These are phyloP conservation scores for Lactifluus subvellereus DNA, from an alignment of 768 basidiomycete species.

Conservation along the genomic window DNA sequence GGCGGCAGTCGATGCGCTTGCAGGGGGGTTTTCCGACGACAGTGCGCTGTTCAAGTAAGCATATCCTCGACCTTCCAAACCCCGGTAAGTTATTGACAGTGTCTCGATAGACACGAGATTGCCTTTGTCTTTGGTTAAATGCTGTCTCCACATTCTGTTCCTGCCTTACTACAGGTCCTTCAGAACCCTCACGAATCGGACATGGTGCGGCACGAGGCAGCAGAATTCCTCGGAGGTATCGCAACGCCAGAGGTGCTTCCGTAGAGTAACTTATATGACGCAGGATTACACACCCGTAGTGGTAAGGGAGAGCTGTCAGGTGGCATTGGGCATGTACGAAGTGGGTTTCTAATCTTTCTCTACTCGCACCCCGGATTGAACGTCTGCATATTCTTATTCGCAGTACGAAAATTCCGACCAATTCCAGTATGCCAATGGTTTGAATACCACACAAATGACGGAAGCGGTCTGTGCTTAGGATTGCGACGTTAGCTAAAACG, in stretches of 20 bases:
- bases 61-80: not conserved
- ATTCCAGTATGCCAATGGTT: constrained; percentile 69
- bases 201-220: constrained; percentile 99
- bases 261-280: constrained; percentile 71
- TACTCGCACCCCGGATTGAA: not conserved
- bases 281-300: constrained; percentile 78
- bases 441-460: constrained; percentile 28
- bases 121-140: constrained; percentile 98
- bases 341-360: constrained; percentile 36
- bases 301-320: constrained; percentile 91
- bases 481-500: too few species aligned
- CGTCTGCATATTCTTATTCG: not conserved
- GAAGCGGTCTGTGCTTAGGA: constrained; percentile 23
- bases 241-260: constrained; percentile 88
- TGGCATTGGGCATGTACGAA: constrained; percentile 98
- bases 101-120: constrained; percentile 75
- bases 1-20: constrained; percentile 86
- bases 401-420: constrained; percentile 78
- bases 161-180: constrained; percentile 76
- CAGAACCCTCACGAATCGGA: constrained; percentile 68
- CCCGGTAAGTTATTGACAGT: not conserved
- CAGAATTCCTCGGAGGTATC: constrained; percentile 97
- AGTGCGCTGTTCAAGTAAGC: constrained; percentile 89
- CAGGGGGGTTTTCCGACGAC: constrained; percentile 82
- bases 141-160: constrained; percentile 81